Evolutionary conservation across 2,329 filamentous ascomycete species (phyloP).

Genomic region (Cladosporium halotolerans): DNA sequence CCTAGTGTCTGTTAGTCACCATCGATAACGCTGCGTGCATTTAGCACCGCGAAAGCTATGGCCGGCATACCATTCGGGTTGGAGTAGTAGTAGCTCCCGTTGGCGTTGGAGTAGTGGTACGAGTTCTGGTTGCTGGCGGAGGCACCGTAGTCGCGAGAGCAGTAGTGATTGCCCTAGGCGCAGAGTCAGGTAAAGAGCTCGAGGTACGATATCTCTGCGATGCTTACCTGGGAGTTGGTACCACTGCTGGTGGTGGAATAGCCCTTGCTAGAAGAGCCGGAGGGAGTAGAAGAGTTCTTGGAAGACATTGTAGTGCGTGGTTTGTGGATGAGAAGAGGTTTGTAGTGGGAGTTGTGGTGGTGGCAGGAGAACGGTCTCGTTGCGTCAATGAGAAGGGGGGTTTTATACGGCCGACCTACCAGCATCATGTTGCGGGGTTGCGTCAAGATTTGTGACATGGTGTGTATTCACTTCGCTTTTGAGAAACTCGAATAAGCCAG

Average conservation of each 20-base stretch:
- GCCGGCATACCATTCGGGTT: slow-evolving; percentile 27
- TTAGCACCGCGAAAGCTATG: not conserved
- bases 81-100: slow-evolving; percentile 62
- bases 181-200: not conserved
- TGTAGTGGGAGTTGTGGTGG: not conserved
- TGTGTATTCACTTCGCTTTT: no score
- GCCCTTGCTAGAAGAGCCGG: slow-evolving; percentile 15
- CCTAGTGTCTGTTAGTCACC: slow-evolving; percentile 28
- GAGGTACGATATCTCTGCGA: not conserved
- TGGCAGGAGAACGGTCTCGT: not conserved
- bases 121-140: slow-evolving; percentile 51
- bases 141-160: slow-evolving; percentile 57
- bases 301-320: not conserved
- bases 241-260: slow-evolving; percentile 44
- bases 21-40: not conserved
- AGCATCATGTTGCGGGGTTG: no score
- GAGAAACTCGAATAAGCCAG: no score
- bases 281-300: not conserved
- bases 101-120: slow-evolving; percentile 64
- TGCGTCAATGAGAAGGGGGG: not conserved
- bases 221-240: slow-evolving; percentile 56
- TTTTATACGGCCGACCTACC: no score
- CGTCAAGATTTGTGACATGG: no score
- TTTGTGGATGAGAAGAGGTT: not conserved
- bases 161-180: slow-evolving; percentile 61